Conservation (phyloP, 371 early-diverging fungal genomes). For the Mucor circinelloides region DNA sequence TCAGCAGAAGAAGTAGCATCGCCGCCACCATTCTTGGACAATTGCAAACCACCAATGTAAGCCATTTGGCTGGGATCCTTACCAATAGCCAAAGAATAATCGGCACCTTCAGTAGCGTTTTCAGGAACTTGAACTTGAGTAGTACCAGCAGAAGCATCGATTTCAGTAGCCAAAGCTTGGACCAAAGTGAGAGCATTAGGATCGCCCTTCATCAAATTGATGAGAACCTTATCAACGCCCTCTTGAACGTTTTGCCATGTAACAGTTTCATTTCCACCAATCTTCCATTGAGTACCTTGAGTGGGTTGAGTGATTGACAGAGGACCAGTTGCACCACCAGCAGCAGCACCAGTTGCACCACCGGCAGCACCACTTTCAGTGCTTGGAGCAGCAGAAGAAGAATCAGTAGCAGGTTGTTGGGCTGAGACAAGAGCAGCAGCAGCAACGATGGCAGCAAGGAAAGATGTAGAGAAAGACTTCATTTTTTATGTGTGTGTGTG, state of each 20-base stretch:
- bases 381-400: conserved; percentile 4
- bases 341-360: conserved; percentile 6
- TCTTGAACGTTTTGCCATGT: conserved; percentile 45
- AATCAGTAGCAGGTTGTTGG: conserved; percentile 11
- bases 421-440: conserved; percentile 28
- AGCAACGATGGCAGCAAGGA: conserved; percentile 18
- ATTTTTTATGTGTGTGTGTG: no score
- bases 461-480: conserved; percentile 21
- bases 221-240: conserved; percentile 31
- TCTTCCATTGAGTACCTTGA: conserved; percentile 40
- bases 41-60: conserved; percentile 42
- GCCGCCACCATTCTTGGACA: conserved; percentile 15
- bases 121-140: conserved; percentile 41
- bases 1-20: conserved; percentile 20
- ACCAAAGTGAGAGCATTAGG: conserved; percentile 40
- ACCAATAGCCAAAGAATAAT: conserved; percentile 48
- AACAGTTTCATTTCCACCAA: conserved; percentile 40
- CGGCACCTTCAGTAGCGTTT: conserved; percentile 36
- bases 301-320: conserved; percentile 43
- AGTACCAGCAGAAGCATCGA: conserved; percentile 37
- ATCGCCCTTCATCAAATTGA: conserved; percentile 50
- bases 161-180: conserved; percentile 36
- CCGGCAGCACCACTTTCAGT: neutral
- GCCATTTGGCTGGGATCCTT: conserved; percentile 34
- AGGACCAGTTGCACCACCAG: conserved; percentile 19